These are phyloP conservation scores for Paradendryphiella salina DNA, from an alignment of 2,329 filamentous ascomycete species.

Conservation along the genomic window DNA sequence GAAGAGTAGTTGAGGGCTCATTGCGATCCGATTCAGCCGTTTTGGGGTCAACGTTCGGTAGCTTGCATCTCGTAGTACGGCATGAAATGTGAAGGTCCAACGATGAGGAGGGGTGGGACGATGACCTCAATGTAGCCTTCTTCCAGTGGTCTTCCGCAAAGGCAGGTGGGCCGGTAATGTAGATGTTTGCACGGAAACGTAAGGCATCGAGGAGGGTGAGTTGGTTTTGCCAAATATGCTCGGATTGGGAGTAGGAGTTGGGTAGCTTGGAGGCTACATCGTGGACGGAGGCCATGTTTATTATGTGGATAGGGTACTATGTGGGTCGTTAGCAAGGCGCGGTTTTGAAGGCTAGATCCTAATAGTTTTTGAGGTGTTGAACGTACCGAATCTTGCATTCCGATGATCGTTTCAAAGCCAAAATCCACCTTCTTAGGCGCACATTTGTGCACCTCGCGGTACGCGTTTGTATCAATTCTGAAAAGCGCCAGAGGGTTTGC, in stretches of 20 bases:
- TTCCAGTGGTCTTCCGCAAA: conserved; percentile 75
- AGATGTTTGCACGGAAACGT: conserved; percentile 73
- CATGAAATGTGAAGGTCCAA: conserved; percentile 60
- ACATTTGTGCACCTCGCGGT: conserved; percentile 63
- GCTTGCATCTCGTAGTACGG: conserved; percentile 69
- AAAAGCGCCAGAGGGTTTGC: conserved; percentile 69
- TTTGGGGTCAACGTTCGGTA: conserved; percentile 70
- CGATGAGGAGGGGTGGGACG: conserved; percentile 5
- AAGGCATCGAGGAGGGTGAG: conserved; percentile 61
- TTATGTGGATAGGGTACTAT: conserved; percentile 70
- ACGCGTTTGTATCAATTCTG: conserved; percentile 62
- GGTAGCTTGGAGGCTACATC: conserved; percentile 62
- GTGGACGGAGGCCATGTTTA: conserved; percentile 67
- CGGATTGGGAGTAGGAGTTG: conserved; percentile 42
- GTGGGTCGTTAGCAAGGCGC: conserved; percentile 1
- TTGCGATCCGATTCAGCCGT: conserved; percentile 59
- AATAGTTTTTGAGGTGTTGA: neutral
- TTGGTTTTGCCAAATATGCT: conserved; percentile 48
- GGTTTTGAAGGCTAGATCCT: neutral
- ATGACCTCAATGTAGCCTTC: conserved; percentile 47
- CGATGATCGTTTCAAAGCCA: conserved; percentile 66
- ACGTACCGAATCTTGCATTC: conserved; percentile 69
- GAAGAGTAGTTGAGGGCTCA: conserved; percentile 63
- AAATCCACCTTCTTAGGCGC: conserved; percentile 62
- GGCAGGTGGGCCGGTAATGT: conserved; percentile 64